phyloP scores from a whole-genome alignment of 768 basidiomycete species.

The Rhizopogon roseolus region DNA sequence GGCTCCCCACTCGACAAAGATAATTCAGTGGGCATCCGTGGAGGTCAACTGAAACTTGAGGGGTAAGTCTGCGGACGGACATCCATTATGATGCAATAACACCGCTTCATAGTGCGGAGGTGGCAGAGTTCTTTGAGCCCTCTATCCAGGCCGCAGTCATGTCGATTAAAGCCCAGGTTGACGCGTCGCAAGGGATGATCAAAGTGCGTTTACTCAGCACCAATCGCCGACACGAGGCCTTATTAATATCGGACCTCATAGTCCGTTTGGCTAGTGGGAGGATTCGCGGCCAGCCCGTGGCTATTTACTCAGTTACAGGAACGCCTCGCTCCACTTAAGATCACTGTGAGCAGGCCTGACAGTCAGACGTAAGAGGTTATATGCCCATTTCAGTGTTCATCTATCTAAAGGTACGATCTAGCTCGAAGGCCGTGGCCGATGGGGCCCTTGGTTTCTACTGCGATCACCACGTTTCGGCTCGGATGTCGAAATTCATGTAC shows the following conservation, averaged over 20 bases:
- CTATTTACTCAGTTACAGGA: slow-evolving; percentile 72
- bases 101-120: slow-evolving; percentile 33
- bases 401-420: slow-evolving; percentile 21
- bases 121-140: slow-evolving; percentile 73
- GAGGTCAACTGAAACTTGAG: slow-evolving; percentile 65
- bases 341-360: slow-evolving; percentile 71
- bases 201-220: slow-evolving; percentile 35
- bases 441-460: slow-evolving; percentile 83
- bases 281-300: slow-evolving; percentile 82
- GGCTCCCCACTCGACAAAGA: slow-evolving; percentile 80
- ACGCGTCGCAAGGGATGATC: slow-evolving; percentile 62
- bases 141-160: slow-evolving; percentile 69
- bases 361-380: slow-evolving; percentile 59
- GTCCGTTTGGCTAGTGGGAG: slow-evolving; percentile 83
- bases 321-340: slow-evolving; percentile 47
- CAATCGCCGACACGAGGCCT: neutral
- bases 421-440: slow-evolving; percentile 82
- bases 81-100: slow-evolving; percentile 15
- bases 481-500: slow-evolving; percentile 78
- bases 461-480: slow-evolving; percentile 78
- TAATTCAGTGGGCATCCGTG: slow-evolving; percentile 58
- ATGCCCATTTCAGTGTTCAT: slow-evolving; percentile 4
- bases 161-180: slow-evolving; percentile 69
- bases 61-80: slow-evolving; percentile 39
- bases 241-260: slow-evolving; percentile 20